Evolutionary conservation across 116 monocot genomes (phyloP).

Genomic region (Phalaenopsis hybrid): DNA sequence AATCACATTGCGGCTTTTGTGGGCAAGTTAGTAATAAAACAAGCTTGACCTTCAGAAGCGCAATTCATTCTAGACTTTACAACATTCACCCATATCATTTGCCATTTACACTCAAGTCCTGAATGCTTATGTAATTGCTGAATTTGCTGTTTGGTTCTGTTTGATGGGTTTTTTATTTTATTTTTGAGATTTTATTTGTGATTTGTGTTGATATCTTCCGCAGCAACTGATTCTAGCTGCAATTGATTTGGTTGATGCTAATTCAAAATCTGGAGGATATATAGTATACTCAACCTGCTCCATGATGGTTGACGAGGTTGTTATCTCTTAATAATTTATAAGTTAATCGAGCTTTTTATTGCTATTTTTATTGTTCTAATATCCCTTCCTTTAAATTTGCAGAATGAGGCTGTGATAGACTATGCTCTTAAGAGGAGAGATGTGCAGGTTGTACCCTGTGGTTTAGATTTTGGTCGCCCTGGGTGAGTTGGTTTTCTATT

Average conservation of each 20-base stretch:
- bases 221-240: conserved; percentile 94
- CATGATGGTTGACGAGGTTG: conserved; percentile 78
- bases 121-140: background rate
- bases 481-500: conserved; percentile 42
- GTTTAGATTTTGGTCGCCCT: conserved; percentile 88
- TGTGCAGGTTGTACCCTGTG: conserved; percentile 85
- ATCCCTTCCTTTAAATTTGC: conserved; percentile 2
- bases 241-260: conserved; percentile 92
- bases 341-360: background rate
- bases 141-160: background rate
- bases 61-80: background rate
- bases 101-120: background rate
- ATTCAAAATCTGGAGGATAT: conserved; percentile 92
- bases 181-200: background rate
- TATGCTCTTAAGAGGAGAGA: conserved; percentile 92
- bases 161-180: background rate
- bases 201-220: conserved; percentile 18
- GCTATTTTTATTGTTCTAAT: background rate
- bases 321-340: background rate
- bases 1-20: background rate
- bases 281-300: conserved; percentile 97
- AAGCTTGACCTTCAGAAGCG: background rate
- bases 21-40: background rate
- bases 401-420: conserved; percentile 94
- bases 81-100: background rate